phyloP scores from a whole-genome alignment of 768 basidiomycete genomes.

The Mrakia frigida region DNA sequence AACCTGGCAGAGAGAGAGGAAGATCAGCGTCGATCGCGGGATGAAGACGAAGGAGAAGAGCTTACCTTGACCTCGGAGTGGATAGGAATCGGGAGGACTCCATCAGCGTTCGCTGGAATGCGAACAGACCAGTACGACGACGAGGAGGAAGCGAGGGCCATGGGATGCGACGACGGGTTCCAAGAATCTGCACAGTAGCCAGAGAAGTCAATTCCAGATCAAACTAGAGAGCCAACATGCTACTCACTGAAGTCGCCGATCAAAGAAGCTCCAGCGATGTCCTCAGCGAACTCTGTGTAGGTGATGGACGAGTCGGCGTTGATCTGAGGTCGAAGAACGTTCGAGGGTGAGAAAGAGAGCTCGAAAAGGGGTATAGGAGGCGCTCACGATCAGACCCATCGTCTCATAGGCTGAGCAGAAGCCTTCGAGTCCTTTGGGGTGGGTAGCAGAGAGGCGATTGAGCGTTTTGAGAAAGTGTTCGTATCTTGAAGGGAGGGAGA shows the following conservation, averaged over 20 bases:
- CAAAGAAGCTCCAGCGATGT: slow-evolving; percentile 11
- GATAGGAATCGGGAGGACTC: slow-evolving; percentile 10
- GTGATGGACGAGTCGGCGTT: slow-evolving; percentile 26
- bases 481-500: background rate
- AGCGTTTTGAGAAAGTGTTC: slow-evolving; percentile 22
- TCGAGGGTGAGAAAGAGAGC: background rate
- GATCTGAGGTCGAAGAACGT: slow-evolving; percentile 8
- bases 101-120: slow-evolving; percentile 14
- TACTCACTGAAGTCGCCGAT: slow-evolving; percentile 31
- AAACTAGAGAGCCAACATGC: background rate
- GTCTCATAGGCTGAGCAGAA: background rate
- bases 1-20: background rate
- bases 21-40: background rate
- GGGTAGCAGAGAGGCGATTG: background rate
- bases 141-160: background rate
- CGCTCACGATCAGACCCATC: slow-evolving; percentile 23
- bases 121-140: slow-evolving; percentile 16
- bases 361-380: no score
- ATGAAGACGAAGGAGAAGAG: background rate
- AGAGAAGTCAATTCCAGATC: background rate
- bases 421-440: background rate
- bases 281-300: slow-evolving; percentile 30
- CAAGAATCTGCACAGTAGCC: background rate
- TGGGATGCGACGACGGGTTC: background rate
- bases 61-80: slow-evolving; percentile 28